Percentiles rank a stretch among this genome's conserved stretches.
These are phyloP conservation scores for Astrephomene gubernaculifera DNA, from an alignment of 139 green algal species.

Conservation along the genomic window DNA sequence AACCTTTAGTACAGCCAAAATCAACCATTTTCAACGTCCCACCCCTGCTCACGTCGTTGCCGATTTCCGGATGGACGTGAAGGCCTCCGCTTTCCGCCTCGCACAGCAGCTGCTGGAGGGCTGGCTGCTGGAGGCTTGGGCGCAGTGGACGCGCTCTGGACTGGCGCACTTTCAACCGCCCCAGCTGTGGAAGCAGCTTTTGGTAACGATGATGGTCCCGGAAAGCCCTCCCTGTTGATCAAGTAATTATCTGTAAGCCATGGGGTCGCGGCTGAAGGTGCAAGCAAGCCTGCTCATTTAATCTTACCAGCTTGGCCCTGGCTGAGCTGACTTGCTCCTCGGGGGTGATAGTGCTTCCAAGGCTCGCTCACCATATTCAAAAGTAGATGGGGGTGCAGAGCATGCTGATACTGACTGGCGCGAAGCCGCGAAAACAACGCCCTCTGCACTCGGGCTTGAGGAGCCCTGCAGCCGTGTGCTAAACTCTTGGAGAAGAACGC, in stretches of 20 bases:
- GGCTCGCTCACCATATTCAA: conserved; percentile 22
- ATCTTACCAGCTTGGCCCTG: conserved; percentile 16
- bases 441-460: conserved; percentile 22
- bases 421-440: background rate
- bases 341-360: conserved; percentile 8
- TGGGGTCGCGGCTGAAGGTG: background rate
- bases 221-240: conserved; percentile 38
- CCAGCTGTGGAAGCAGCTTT: conserved; percentile 32
- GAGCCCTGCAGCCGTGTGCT: conserved; percentile 53
- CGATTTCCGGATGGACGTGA: background rate
- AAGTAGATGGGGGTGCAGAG: conserved; percentile 11
- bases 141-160: background rate
- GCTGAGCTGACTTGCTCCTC: conserved; percentile 18
- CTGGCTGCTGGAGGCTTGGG: background rate
- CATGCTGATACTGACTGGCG: background rate
- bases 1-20: too few species aligned
- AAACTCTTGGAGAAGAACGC: conserved; percentile 62
- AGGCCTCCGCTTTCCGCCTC: background rate
- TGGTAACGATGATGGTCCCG: background rate
- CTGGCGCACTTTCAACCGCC: conserved; percentile 41
- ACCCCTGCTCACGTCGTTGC: conserved; percentile 17
- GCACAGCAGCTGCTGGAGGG: background rate
- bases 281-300: background rate
- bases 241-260: background rate
- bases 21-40: conserved; percentile 28